Evolutionary conservation across 495 filamentous ascomycete species (phyloP), one percentile per base, ranked within the genome.

Genomic region (Xylaria intraflava): DNA sequence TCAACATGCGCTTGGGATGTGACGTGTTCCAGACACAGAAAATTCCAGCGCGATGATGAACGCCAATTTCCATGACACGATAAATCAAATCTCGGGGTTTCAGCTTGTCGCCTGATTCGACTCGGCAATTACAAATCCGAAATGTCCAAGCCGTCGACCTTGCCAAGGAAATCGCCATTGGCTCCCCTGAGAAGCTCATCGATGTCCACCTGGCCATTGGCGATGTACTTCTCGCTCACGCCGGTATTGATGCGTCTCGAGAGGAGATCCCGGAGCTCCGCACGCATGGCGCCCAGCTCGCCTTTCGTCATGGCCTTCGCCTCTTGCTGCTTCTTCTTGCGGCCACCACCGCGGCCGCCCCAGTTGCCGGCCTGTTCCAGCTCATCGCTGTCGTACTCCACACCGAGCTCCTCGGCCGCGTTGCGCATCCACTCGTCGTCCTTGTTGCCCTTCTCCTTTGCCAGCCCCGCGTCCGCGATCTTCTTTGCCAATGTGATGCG

Each of bases 341-440:
- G 77, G 8, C 85, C 88, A 19, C 69, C 76, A 23, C 85, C 80
- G 36, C 87, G 81, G 6, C 84, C 82, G 47, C 80, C 80, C 61
- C 84, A 82, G 44, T 71, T 71, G 10, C 79, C 78, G 10, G 71
- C 76, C 36, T 74, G 69, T 54, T 86, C 83, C 44, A 93, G 84
- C 44, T 90, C 88, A 19, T 96, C 90, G 57, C 83, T 87, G 62
- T 96, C 89, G 62, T 92, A 92, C 22, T 96, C 93, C 6, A 97
- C 87, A 2, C 93, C 93, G 3, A 98, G 79, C 56, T 97, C 93
- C 46, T 96, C 90, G 1, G 93, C 94, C 0, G 91, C 93, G 11
- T 76, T 78, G 30, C 79, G 79, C 49, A 97, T 69, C 86, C 89
- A 95, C 52, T 88, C 83, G 55, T 95, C 88, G 57, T 94, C 89